Evolutionary conservation across 768 basidiomycete species (phyloP), one percentile per base, ranked within the genome.

Genomic region (Coprinopsis strossmayeri): DNA sequence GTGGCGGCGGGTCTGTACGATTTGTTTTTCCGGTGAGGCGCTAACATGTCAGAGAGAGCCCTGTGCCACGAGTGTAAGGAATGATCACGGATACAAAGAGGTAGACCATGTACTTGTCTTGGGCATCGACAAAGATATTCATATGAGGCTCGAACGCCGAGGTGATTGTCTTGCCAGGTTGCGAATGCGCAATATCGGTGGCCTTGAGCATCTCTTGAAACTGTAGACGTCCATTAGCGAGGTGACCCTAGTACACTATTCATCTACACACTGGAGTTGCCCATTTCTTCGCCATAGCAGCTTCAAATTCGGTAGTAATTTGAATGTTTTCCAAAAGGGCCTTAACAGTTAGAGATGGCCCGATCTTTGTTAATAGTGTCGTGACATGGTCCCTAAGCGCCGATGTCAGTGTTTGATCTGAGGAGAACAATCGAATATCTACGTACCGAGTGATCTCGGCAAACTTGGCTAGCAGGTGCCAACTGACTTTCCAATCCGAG

Each of bases 81-180:
- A 30, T 41, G 13, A 10, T 11, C 17, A 37, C 23, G 20, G 13
- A 11, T 3, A 15, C 18, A 24, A 35, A 52, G 15, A 51, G n/a
- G 30, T 3, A 38, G n/a, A n/a, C n/a, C n/a, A 58, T 35, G 28
- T 53, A 91, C 92, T 86, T 91, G 73, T 97, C 92, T 61, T 98
- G 96, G 26, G 96, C 93, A 49, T 96, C 91, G 37, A 98, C 85
- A 58, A 95, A 98, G 32, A 99, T 81, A 21, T 81, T 74, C 74
- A 98, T 90, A 64, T 96, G 87, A 0, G 87, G 78, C 52, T 97
- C 95, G 59, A 97, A 97, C 3, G 91, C 84, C n/a, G 85, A 77
- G 0, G 91, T 87, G 34, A 99, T 87, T 1, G 84, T 70, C 57
- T 79, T 84, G n/a, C 74, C 73, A 18, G 76, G 65, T 28, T 79